Conservation (phyloP, 2,329 filamentous ascomycete genomes). For the Aphanocladium album region DNA sequence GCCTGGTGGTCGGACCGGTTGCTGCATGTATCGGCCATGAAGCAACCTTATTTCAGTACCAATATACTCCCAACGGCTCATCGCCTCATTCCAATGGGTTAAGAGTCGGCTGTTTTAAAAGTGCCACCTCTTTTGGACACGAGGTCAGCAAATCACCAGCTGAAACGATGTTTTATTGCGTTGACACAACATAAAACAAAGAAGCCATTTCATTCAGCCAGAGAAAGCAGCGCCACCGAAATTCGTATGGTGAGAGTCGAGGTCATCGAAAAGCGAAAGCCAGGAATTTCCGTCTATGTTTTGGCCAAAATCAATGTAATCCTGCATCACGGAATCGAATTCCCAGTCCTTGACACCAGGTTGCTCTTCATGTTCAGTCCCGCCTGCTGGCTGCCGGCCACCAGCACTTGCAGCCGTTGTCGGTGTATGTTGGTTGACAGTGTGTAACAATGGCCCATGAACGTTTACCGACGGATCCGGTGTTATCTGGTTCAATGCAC, state of each 20-base stretch:
- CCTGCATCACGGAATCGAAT: constrained; percentile 3
- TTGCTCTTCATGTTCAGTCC: not conserved
- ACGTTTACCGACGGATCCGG: not conserved
- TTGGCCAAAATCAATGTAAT: constrained; percentile 1
- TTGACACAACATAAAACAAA: too few relatives aligned
- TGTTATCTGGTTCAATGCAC: not conserved
- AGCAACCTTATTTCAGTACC: too few relatives aligned
- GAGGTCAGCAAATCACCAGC: too few relatives aligned
- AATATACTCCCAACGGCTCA: too few relatives aligned
- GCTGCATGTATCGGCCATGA: too few relatives aligned
- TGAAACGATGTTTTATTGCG: too few relatives aligned
- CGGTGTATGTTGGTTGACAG: not conserved
- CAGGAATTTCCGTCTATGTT: not conserved
- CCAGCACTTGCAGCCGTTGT: not conserved
- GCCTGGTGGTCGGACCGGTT: too few relatives aligned
- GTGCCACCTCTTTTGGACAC: too few relatives aligned
- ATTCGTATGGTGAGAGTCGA: constrained; percentile 1
- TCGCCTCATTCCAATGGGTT: too few relatives aligned
- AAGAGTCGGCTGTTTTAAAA: too few relatives aligned
- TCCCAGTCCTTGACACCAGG: not conserved
- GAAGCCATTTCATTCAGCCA: too few relatives aligned
- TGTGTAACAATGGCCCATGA: not conserved
- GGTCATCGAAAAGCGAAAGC: not conserved
- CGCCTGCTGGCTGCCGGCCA: not conserved
- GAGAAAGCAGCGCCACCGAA: too few relatives aligned